Conservation (phyloP, 2,329 filamentous ascomycete genomes). For the Hypoxylon sp. region DNA sequence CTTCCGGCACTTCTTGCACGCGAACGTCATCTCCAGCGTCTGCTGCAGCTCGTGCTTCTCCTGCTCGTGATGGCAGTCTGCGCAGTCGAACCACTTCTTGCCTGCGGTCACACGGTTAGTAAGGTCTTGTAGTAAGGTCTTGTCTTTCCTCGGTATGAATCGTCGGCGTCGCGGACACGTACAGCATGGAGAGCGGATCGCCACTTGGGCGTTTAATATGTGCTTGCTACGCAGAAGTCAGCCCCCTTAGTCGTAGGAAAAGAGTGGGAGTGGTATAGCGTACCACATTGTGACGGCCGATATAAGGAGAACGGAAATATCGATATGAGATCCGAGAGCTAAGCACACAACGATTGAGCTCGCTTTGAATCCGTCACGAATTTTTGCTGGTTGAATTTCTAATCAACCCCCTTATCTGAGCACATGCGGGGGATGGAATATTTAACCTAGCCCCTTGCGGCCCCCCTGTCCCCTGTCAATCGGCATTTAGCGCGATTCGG, state of each 20-base stretch:
- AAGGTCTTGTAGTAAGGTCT: neutral
- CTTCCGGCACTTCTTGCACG: constrained; percentile 99
- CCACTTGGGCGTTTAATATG: constrained; percentile 96
- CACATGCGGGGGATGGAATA: neutral
- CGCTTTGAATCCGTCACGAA: constrained; percentile 2
- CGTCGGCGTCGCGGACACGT: constrained; percentile 52
- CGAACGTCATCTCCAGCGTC: constrained; percentile 89
- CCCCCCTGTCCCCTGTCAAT: neutral
- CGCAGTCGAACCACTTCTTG: constrained; percentile 98
- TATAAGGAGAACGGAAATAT: neutral
- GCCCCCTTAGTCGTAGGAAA: neutral
- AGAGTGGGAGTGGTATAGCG: neutral
- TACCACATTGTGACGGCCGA: constrained; percentile 30
- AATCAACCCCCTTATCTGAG: constrained; percentile 18
- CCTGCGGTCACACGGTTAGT: constrained; percentile 61
- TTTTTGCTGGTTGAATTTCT: constrained; percentile 25
- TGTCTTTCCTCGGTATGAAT: neutral
- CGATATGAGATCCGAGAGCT: neutral
- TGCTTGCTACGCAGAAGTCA: constrained; percentile 75
- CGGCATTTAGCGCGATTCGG: neutral
- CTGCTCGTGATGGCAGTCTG: constrained; percentile 88
- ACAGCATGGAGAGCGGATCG: constrained; percentile 97
- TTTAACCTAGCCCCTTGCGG: neutral
- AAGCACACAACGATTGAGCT: neutral
- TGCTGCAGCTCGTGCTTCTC: constrained; percentile 82